These are phyloP conservation scores for Auricularia heimuer DNA, from an alignment of 768 basidiomycete species.

Conservation along the genomic window DNA sequence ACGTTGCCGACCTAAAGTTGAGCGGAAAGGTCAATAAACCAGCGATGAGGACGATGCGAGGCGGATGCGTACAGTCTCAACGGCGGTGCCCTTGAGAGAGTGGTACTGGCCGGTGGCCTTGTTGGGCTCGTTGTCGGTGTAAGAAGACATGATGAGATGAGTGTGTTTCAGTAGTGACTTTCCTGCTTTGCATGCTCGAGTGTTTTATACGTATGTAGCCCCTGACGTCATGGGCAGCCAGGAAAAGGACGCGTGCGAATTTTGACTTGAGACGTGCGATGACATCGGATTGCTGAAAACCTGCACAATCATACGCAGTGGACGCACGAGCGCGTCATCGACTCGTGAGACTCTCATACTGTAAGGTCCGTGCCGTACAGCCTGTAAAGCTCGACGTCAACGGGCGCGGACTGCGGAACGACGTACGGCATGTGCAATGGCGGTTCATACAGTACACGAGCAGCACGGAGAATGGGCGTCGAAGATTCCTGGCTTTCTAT, in stretches of 20 bases:
- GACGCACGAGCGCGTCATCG: background rate
- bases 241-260: background rate
- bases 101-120: slow-evolving; percentile 29
- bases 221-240: background rate
- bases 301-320: background rate
- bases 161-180: background rate
- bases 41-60: background rate
- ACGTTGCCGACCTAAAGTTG: slow-evolving; percentile 27
- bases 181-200: background rate
- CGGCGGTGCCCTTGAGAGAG: slow-evolving; percentile 29
- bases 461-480: too few relatives aligned
- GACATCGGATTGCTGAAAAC: background rate
- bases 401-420: background rate
- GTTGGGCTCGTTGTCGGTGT: slow-evolving; percentile 2
- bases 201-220: background rate
- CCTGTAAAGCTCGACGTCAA: background rate
- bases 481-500: too few relatives aligned
- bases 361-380: background rate
- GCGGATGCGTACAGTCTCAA: slow-evolving; percentile 17
- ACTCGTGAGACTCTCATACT: background rate
- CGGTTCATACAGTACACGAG: too few relatives aligned
- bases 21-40: background rate
- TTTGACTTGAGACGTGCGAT: background rate
- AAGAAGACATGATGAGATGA: background rate
- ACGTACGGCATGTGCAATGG: background rate